Base-by-base conservation (phyloP, 139 green algal species). In the Trebouxia sp. region DNA sequence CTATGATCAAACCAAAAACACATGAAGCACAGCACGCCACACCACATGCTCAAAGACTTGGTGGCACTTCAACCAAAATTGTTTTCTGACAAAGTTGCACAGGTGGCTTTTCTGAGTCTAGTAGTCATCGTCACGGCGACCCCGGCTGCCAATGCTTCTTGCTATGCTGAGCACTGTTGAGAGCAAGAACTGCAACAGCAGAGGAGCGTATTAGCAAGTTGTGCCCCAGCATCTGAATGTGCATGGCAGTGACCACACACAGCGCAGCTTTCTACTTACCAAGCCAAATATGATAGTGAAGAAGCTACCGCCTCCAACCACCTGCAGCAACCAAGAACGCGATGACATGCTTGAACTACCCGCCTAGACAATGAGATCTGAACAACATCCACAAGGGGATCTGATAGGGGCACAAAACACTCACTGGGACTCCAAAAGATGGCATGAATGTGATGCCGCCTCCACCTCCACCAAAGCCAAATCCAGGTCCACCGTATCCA, bases 341-440 rank as follows among this genome's bases (percentile, higher is more conserved):
- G 14, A 53, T 53, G 20, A 53, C n/a, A n/a, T n/a, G n/a, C n/a
- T n/a, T n/a, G n/a, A n/a, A n/a, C n/a, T n/a, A n/a, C n/a, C n/a
- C n/a, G n/a, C n/a, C n/a, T n/a, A n/a, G n/a, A n/a, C n/a, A n/a
- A n/a, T n/a, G n/a, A n/a, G n/a, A n/a, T n/a, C n/a, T n/a, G n/a
- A n/a, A n/a, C n/a, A n/a, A n/a, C n/a, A n/a, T n/a, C n/a, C n/a
- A n/a, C n/a, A 53, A 53, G 47, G 47, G 15, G 47, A 53, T 53
- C 14, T 17, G 3, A 26, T 14, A 53, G 20, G 20, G 47, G 24
- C 7, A n/a, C 6, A 41, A 42, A 10, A 42, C 1, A 43, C 62
- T 72, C 28, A 72, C 62, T n/a, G 62, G 62, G 6, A 72, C 62
- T 30, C 62, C 62, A 72, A 72, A 72, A 6, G 62, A 72, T 45